phyloP scores from a whole-genome alignment of 805 yeast genomes.

The Wickerhamomyces rabaulensis region DNA sequence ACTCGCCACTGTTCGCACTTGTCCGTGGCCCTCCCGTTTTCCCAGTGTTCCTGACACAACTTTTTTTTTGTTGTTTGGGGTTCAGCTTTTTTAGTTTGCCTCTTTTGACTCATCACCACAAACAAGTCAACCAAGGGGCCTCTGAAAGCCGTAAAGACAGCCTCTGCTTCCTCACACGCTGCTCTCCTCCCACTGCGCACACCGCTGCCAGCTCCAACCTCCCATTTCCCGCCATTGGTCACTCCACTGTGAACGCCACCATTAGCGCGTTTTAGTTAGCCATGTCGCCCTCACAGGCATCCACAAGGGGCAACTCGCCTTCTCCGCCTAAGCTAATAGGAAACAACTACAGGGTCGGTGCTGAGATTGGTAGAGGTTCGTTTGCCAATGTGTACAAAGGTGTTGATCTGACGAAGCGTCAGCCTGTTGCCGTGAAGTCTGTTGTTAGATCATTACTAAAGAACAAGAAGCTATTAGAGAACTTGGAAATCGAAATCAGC shows the following conservation, averaged over 20 bases:
- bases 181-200: background rate
- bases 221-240: background rate
- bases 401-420: slow-evolving; percentile 42
- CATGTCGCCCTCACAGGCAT: background rate
- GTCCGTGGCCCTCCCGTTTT: background rate
- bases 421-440: slow-evolving; percentile 82
- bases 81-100: background rate
- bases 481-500: slow-evolving; percentile 86
- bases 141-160: background rate
- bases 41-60: background rate
- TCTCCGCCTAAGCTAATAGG: slow-evolving; percentile 16
- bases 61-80: background rate
- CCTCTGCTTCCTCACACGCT: background rate
- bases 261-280: background rate
- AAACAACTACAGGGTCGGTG: slow-evolving; percentile 21
- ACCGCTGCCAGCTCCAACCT: background rate
- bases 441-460: slow-evolving; percentile 78
- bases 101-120: background rate
- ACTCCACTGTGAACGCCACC: background rate
- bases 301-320: background rate
- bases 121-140: background rate
- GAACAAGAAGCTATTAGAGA: slow-evolving; percentile 83
- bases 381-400: slow-evolving; percentile 96
- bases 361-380: slow-evolving; percentile 90
- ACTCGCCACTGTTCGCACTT: too few species aligned